These are phyloP conservation scores for Lactarius hengduanensis DNA, from an alignment of 768 basidiomycete genomes.

Conservation along the genomic window DNA sequence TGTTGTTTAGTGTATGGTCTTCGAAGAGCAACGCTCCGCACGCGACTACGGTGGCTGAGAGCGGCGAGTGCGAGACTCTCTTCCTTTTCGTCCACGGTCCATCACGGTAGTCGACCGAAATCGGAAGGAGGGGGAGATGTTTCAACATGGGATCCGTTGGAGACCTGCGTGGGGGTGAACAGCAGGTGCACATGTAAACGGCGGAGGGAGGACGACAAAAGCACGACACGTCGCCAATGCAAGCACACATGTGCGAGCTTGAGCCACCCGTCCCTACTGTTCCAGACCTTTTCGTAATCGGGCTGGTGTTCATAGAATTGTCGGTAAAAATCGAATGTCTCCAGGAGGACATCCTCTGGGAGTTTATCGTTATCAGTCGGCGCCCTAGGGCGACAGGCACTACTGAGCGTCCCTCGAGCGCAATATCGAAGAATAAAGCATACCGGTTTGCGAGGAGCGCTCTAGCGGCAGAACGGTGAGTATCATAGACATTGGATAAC, in stretches of 20 bases:
- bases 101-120: slow-evolving; percentile 4
- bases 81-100: background rate
- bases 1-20: too few species aligned
- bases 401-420: background rate
- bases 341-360: slow-evolving; percentile 4
- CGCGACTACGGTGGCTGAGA: background rate
- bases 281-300: background rate
- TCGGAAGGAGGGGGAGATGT: background rate
- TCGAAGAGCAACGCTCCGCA: background rate
- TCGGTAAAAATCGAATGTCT: slow-evolving; percentile 12
- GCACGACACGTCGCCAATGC: slow-evolving; percentile 11
- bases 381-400: background rate
- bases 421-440: background rate
- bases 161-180: background rate
- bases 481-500: too few species aligned
- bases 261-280: background rate
- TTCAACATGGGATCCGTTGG: background rate
- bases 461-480: background rate
- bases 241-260: slow-evolving; percentile 11
- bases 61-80: background rate
- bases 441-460: background rate
- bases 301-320: background rate
- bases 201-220: background rate
- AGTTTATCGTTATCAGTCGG: background rate
- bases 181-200: background rate